Conservation (phyloP, 495 filamentous ascomycete genomes). For the Collariella sp. region DNA sequence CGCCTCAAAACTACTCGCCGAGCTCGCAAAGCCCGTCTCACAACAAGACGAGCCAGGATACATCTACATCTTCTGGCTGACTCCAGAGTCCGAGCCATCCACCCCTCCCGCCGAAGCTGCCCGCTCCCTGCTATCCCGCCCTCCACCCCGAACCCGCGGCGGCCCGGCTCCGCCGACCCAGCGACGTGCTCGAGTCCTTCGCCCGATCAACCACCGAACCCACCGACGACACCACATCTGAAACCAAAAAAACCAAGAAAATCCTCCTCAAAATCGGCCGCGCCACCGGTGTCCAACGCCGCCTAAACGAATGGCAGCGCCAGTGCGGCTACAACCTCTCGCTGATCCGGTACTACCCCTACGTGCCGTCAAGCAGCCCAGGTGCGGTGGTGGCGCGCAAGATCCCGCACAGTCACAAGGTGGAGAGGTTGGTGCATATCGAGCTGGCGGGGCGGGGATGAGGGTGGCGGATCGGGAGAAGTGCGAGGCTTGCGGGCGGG, state of each 20-base stretch:
- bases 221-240: conserved; percentile 7
- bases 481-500: conserved; percentile 73
- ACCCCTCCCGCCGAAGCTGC: conserved; percentile 51
- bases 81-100: conserved; percentile 43
- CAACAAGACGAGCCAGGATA: conserved; percentile 75
- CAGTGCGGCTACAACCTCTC: conserved; percentile 86
- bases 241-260: neutral
- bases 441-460: conserved; percentile 67
- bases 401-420: conserved; percentile 77
- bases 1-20: conserved; percentile 56
- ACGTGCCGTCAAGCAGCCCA: conserved; percentile 48
- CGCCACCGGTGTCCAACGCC: conserved; percentile 79
- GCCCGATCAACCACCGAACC: conserved; percentile 25
- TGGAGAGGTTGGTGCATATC: conserved; percentile 84
- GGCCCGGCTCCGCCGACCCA: conserved; percentile 48
- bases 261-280: conserved; percentile 90
- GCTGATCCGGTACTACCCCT: conserved; percentile 86
- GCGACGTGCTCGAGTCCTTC: conserved; percentile 57
- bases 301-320: conserved; percentile 83
- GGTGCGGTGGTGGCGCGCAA: conserved; percentile 38
- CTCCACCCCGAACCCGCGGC: conserved; percentile 30
- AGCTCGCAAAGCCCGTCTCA: conserved; percentile 77
- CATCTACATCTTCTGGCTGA: conserved; percentile 97
- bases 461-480: conserved; percentile 45
- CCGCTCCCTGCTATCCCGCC: conserved; percentile 46